Conservation (phyloP, 2,329 filamentous ascomycete genomes). For the Boeremia exigua region DNA sequence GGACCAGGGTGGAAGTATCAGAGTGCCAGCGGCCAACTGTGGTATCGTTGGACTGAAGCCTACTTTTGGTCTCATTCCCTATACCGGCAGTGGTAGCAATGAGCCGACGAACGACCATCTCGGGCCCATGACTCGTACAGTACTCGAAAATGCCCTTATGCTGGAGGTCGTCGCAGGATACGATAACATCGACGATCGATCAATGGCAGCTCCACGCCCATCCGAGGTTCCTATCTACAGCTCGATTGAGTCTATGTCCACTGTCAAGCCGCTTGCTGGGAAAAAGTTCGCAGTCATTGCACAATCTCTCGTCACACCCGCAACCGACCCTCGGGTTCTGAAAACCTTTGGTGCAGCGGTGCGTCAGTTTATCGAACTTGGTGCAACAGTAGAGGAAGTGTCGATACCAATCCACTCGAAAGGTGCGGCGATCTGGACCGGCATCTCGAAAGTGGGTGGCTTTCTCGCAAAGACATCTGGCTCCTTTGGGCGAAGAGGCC, state of each 20-base stretch:
- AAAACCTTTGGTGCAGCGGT: slow-evolving; percentile 43
- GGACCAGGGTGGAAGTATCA: slow-evolving; percentile 58
- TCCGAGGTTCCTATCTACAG: slow-evolving; percentile 36
- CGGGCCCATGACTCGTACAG: slow-evolving; percentile 38
- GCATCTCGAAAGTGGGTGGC: slow-evolving; percentile 49
- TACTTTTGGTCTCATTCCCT: slow-evolving; percentile 57
- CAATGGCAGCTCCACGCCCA: slow-evolving; percentile 24
- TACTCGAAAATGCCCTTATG: slow-evolving; percentile 30
- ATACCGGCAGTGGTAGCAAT: slow-evolving; percentile 53
- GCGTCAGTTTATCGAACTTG: slow-evolving; percentile 52
- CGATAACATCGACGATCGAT: slow-evolving; percentile 43
- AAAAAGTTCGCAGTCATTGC: slow-evolving; percentile 40
- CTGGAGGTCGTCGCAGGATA: slow-evolving; percentile 37
- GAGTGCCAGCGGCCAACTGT: slow-evolving; percentile 53
- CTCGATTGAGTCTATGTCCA: slow-evolving; percentile 18
- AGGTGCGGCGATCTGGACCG: slow-evolving; percentile 57
- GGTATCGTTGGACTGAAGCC: slow-evolving; percentile 44
- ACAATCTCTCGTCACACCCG: slow-evolving; percentile 35
- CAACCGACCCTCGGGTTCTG: slow-evolving; percentile 51
- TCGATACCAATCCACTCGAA: slow-evolving; percentile 58
- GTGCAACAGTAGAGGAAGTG: slow-evolving; percentile 58
- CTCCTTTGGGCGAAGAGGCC: slow-evolving; percentile 22
- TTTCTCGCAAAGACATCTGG: slow-evolving; percentile 43
- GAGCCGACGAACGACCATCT: slow-evolving; percentile 53
- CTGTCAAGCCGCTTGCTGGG: slow-evolving; percentile 32